Evolutionary conservation across 345 rosid species (phyloP).

Genomic region (Populus deltoides): DNA sequence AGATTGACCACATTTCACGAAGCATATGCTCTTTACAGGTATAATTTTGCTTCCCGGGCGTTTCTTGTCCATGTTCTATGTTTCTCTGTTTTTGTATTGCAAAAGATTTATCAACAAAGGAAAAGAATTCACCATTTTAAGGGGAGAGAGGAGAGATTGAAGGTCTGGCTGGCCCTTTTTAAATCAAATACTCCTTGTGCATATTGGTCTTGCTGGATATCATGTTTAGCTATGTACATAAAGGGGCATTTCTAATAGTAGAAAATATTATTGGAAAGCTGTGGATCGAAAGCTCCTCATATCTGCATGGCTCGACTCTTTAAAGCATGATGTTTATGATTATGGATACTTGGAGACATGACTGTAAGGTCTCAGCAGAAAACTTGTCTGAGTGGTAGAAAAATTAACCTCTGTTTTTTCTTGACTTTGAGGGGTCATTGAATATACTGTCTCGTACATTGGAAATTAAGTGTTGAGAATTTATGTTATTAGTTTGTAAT

Average conservation of each 20-base stretch:
- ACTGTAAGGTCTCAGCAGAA: not conserved
- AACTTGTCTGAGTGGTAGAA: not conserved
- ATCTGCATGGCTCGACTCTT: not conserved
- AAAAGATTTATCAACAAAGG: not conserved
- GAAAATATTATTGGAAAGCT: not conserved
- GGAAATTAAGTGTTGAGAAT: not conserved
- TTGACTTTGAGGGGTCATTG: not conserved
- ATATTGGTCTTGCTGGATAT: not conserved
- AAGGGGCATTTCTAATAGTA: not conserved
- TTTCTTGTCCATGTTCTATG: not conserved
- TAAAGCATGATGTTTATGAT: not conserved
- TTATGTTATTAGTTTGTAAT: not conserved
- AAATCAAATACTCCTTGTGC: not conserved
- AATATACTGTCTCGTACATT: not conserved
- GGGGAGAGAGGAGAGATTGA: not conserved
- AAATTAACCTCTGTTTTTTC: not conserved
- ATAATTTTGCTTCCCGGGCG: conserved; percentile 4
- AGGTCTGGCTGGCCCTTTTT: not conserved
- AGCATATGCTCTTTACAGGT: conserved; percentile 56
- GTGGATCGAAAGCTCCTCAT: not conserved
- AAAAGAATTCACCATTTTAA: too few species aligned
- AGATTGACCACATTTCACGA: conserved; percentile 42
- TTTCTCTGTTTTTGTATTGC: not conserved
- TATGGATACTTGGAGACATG: not conserved
- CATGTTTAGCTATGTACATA: not conserved